A percentile compares a stretch with the other conserved stretches of the same genome.
phyloP scores from a whole-genome alignment of 805 yeast genomes.

The Ogataea angusta region DNA sequence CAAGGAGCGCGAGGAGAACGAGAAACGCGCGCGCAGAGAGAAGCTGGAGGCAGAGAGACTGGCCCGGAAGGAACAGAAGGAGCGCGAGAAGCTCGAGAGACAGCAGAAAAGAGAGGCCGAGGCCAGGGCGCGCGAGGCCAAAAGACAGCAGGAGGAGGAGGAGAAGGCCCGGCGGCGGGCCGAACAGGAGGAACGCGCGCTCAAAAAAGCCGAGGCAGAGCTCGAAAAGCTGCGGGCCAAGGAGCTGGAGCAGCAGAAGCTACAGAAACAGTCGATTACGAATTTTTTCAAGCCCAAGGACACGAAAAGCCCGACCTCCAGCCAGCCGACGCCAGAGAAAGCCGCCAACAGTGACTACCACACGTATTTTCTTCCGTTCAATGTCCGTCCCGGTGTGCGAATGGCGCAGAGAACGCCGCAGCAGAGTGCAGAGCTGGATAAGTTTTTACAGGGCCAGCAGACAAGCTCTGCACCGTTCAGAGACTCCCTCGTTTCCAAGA shows the following conservation, averaged over 20 bases:
- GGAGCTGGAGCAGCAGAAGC: conserved; percentile 23
- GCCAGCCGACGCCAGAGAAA: background rate
- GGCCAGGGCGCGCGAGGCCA: conserved; percentile 29
- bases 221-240: conserved; percentile 22
- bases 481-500: conserved; percentile 4
- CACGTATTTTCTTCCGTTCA: conserved; percentile 30
- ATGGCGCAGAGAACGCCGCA: conserved; percentile 10
- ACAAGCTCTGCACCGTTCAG: conserved; percentile 11
- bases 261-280: conserved; percentile 30
- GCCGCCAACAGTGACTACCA: conserved; percentile 17
- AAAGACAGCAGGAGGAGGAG: conserved; percentile 30
- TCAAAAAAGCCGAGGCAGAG: conserved; percentile 19
- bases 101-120: conserved; percentile 28
- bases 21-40: conserved; percentile 24
- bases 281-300: conserved; percentile 32
- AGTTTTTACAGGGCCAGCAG: conserved; percentile 16
- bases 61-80: conserved; percentile 30
- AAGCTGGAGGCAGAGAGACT: conserved; percentile 25
- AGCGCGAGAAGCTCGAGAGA: conserved; percentile 26
- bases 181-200: conserved; percentile 29
- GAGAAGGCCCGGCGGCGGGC: conserved; percentile 37
- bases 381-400: conserved; percentile 25
- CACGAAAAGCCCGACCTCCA: background rate
- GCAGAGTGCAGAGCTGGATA: conserved; percentile 11
- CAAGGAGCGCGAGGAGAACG: conserved; percentile 13